Percentiles rank a stretch among this genome's conserved stretches.
phyloP scores from a whole-genome alignment of 1,284 basidiomycete genomes.

The Meira miltonrushii region DNA sequence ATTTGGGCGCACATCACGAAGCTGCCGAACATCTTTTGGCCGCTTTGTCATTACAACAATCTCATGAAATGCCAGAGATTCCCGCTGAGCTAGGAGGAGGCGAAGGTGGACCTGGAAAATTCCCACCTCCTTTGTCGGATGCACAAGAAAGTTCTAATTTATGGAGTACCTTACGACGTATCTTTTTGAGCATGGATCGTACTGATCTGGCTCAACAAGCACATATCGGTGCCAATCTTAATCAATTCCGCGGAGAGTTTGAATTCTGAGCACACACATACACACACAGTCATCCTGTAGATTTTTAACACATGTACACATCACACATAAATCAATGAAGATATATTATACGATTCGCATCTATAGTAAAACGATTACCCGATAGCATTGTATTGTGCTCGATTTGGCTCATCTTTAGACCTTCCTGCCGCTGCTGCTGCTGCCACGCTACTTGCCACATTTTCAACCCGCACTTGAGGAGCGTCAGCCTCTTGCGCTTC shows the following conservation, averaged over 20 bases:
- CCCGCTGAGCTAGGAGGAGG: conserved; percentile 25
- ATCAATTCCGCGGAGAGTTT: conserved; percentile 70
- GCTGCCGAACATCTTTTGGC: conserved; percentile 94
- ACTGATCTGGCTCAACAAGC: conserved; percentile 58
- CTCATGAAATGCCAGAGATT: conserved; percentile 48
- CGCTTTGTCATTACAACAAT: conserved; percentile 74
- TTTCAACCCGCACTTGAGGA: neutral
- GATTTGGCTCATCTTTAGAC: too few relatives aligned
- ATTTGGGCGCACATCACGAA: conserved; percentile 91
- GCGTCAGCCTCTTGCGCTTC: neutral
- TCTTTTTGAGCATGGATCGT: conserved; percentile 56
- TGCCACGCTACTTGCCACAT: too few relatives aligned
- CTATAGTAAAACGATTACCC: too few relatives aligned
- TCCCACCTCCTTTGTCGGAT: conserved; percentile 33
- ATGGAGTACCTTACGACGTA: conserved; percentile 85
- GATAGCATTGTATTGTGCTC: too few relatives aligned
- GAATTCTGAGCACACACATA: conserved; percentile 61
- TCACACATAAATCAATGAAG: too few relatives aligned
- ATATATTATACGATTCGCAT: too few relatives aligned
- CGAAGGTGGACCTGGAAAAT: neutral
- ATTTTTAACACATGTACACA: too few relatives aligned
- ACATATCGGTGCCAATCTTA: conserved; percentile 59
- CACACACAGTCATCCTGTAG: too few relatives aligned
- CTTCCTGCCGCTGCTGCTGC: too few relatives aligned
- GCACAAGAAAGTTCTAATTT: conserved; percentile 59